Conservation (phyloP, 2,329 filamentous ascomycete species). For the Fusarium zealandicum region DNA sequence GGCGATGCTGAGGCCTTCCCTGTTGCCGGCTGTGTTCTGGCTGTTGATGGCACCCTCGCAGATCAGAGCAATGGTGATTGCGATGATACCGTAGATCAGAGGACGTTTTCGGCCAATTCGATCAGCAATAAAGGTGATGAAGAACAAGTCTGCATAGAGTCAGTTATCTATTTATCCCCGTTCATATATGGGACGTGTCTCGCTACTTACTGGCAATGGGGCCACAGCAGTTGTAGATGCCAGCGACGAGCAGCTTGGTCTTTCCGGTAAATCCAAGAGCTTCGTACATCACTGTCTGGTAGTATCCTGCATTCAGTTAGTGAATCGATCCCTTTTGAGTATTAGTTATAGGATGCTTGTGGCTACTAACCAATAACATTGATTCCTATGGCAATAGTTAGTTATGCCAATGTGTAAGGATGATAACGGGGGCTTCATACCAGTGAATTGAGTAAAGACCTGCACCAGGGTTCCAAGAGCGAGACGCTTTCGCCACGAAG, state of each 20-base stretch:
- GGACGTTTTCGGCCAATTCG: constrained; percentile 67
- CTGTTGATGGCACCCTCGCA: constrained; percentile 64
- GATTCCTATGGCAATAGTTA: constrained; percentile 44
- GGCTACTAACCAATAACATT: constrained; percentile 58
- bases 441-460: constrained; percentile 63
- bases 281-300: constrained; percentile 61
- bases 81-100: constrained; percentile 69
- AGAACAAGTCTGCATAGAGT: constrained; percentile 54
- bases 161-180: not conserved
- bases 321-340: no score
- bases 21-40: constrained; percentile 50
- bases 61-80: constrained; percentile 63
- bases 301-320: constrained; percentile 43
- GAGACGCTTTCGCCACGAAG: constrained; percentile 62
- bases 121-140: constrained; percentile 65
- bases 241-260: constrained; percentile 61
- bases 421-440: constrained; percentile 1
- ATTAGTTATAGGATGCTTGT: no score
- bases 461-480: constrained; percentile 66
- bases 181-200: not conserved
- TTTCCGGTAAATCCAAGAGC: constrained; percentile 58
- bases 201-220: constrained; percentile 53
- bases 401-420: not conserved
- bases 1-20: constrained; percentile 57
- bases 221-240: constrained; percentile 67